phyloP scores from a whole-genome alignment of 2,329 filamentous ascomycete species.

The Botrytis aclada region DNA sequence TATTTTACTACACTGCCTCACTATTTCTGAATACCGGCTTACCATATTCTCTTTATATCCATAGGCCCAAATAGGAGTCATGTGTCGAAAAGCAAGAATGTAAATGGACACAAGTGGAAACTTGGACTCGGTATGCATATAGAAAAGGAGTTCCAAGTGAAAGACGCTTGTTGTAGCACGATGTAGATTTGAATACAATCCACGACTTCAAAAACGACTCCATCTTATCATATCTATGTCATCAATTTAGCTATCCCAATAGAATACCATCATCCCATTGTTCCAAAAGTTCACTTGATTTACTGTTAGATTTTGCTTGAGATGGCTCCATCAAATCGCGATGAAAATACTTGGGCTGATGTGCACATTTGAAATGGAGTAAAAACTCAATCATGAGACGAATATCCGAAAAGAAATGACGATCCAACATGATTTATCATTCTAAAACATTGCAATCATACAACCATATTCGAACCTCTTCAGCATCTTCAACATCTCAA shows the following conservation, averaged over 20 bases:
- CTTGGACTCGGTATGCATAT: too few species aligned
- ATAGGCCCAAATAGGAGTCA: not conserved
- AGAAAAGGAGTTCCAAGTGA: not conserved
- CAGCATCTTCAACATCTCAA: accelerated
- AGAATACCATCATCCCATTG: not conserved
- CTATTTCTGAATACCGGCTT: not conserved
- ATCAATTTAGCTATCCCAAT: not conserved
- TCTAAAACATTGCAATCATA: not conserved
- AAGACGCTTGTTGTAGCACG: not conserved
- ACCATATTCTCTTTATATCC: not conserved
- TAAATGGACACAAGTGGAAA: not conserved
- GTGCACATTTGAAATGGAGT: not conserved
- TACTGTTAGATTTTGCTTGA: not conserved
- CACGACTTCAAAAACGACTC: not conserved
- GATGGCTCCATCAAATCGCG: not conserved
- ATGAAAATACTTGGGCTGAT: not conserved
- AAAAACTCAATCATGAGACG: not conserved
- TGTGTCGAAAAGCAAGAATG: not conserved
- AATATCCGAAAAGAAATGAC: not conserved
- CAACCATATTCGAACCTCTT: not conserved
- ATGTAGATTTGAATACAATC: not conserved
- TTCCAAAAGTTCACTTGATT: not conserved
- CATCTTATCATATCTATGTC: not conserved
- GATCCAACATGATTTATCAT: not conserved
- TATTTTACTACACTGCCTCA: too few species aligned